Evolutionary conservation across 805 yeast species (phyloP), one percentile per base, ranked within the genome.

Genomic region (Jamesozyma hellenica): DNA sequence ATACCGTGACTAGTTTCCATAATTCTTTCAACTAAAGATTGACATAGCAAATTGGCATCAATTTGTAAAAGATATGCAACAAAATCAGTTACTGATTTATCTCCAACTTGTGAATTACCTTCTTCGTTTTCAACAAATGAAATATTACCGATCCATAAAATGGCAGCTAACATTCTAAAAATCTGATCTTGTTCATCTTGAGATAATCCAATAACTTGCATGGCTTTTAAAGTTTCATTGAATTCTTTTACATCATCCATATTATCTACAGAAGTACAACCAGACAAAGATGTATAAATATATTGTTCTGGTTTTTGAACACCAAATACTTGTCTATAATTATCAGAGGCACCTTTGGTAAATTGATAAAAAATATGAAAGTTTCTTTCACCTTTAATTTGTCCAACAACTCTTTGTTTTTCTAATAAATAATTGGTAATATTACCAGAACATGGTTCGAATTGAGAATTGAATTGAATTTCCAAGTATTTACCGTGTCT

Each of bases 331-430:
- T 83, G 86, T 56, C 95, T 80, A 57, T 90, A 87, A 41, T 70
- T 71, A 29, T 86, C 88, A 12, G 86, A 76, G 2, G 96, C 94
- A 45, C 85, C 84, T 59, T 90, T 92, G 11, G 96, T 82, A 60
- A 84, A 82, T 65, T 92, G 99, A 59, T 92, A 92, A 59, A 92
- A 92, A 42, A 92, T 92, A 60, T 92, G 99, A 68, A 92, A 92
- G 58, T 92, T 92, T 61, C 99, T 75, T 67, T 92, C 99, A 51
- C 82, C 79, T 47, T 76, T 70, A 49, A 87, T 84, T 62, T 92
- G 99, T 27, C 90, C 79, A n/a, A 92, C 98, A 26, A 92, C 96
- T 62, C 99, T 75, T 63, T 86, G 95, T 58, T 92, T 92, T 57
- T 92, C 99, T 47, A 92, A 68, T 46, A 92, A 65, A 59, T 92